A percentile compares a stretch with the other conserved stretches of the same genome.
Evolutionary conservation across 2,329 filamentous ascomycete genomes (phyloP).

Genomic region (Aspergillus puulaauensis): DNA sequence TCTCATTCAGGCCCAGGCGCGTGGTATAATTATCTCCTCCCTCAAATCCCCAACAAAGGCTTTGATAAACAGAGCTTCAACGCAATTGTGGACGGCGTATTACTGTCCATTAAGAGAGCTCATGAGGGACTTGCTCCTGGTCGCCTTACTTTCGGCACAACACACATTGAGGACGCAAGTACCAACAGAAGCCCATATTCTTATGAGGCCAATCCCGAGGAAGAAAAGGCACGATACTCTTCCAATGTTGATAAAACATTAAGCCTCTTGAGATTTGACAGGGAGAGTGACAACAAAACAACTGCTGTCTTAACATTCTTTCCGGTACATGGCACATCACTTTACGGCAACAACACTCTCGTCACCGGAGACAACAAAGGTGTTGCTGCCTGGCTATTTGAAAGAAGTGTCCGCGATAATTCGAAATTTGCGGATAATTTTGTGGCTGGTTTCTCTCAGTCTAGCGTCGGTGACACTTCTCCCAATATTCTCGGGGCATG

Average conservation of each 20-base stretch:
- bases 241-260: slow-evolving; percentile 71
- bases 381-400: slow-evolving; percentile 81
- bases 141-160: slow-evolving; percentile 67
- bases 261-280: slow-evolving; percentile 75
- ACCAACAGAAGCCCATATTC: slow-evolving; percentile 87
- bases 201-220: slow-evolving; percentile 79
- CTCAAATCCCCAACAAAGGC: slow-evolving; percentile 83
- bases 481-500: slow-evolving; percentile 86
- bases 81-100: slow-evolving; percentile 81
- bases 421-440: slow-evolving; percentile 64
- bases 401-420: slow-evolving; percentile 63
- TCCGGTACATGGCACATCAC: slow-evolving; percentile 85
- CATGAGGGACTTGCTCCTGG: slow-evolving; percentile 72
- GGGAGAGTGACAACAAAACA: slow-evolving; percentile 71
- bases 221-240: slow-evolving; percentile 69
- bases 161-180: slow-evolving; percentile 72
- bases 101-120: slow-evolving; percentile 78
- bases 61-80: slow-evolving; percentile 85
- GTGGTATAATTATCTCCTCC: slow-evolving; percentile 92
- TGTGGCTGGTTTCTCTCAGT: slow-evolving; percentile 88
- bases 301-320: slow-evolving; percentile 88
- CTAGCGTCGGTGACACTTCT: slow-evolving; percentile 86
- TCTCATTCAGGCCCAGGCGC: slow-evolving; percentile 88
- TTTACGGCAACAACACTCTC: slow-evolving; percentile 88
- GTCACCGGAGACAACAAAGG: slow-evolving; percentile 96